Evolutionary conservation across 2,329 filamentous ascomycete species (phyloP).

Genomic region (Botrytis pseudocinerea): DNA sequence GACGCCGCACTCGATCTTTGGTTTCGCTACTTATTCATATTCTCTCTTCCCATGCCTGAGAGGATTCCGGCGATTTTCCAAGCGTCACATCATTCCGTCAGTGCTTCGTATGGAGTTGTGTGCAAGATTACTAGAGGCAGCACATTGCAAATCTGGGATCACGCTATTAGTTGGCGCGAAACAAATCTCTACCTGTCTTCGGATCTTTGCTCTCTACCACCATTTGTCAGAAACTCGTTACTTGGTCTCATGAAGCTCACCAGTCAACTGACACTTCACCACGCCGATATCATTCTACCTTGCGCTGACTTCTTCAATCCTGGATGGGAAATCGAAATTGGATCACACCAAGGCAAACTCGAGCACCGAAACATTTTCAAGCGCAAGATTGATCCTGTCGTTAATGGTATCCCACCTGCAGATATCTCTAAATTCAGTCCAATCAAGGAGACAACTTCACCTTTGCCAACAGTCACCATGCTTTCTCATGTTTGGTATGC

Average conservation of each 20-base stretch:
- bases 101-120: slow-evolving; percentile 60
- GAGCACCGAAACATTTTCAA: slow-evolving; percentile 58
- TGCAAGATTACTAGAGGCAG: slow-evolving; percentile 61
- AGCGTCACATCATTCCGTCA: slow-evolving; percentile 62
- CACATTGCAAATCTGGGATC: slow-evolving; percentile 64
- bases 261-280: slow-evolving; percentile 41
- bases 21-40: slow-evolving; percentile 50
- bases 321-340: slow-evolving; percentile 63
- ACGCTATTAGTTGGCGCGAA: slow-evolving; percentile 59
- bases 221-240: slow-evolving; percentile 38
- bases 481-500: slow-evolving; percentile 57
- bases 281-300: slow-evolving; percentile 61
- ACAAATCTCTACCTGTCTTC: slow-evolving; percentile 44
- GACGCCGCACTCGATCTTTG: slow-evolving; percentile 49
- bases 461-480: slow-evolving; percentile 64
- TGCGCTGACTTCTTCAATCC: slow-evolving; percentile 64
- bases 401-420: slow-evolving; percentile 58
- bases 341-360: slow-evolving; percentile 56
- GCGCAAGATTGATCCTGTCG: slow-evolving; percentile 63
- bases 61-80: slow-evolving; percentile 57
- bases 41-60: slow-evolving; percentile 48
- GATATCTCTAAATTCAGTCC: slow-evolving; percentile 60
- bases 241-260: slow-evolving; percentile 35
- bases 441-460: slow-evolving; percentile 58
- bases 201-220: slow-evolving; percentile 33